phyloP scores from a whole-genome alignment of 83 land plant species.

The Larix sibirica region DNA sequence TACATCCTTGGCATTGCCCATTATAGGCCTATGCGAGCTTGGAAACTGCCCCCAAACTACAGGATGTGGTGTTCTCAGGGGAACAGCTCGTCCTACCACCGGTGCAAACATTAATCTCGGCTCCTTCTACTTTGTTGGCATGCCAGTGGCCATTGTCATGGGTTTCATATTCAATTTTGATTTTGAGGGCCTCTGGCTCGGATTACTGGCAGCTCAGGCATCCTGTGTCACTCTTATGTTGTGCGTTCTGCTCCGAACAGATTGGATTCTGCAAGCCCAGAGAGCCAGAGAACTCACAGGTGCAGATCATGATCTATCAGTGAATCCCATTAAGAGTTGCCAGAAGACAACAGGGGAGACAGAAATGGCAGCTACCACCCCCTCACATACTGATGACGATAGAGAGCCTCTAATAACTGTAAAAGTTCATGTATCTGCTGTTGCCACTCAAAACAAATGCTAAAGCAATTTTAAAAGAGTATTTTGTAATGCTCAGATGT shows the following conservation, averaged over 20 bases:
- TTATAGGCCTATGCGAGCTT: slow-evolving; percentile 40
- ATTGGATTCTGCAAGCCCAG: slow-evolving; percentile 29
- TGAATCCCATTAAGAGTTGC: no score
- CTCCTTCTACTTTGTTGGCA: slow-evolving; percentile 56
- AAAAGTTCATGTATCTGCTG: no score
- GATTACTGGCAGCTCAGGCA: slow-evolving; percentile 41
- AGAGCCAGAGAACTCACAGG: slow-evolving; percentile 31
- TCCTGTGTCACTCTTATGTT: slow-evolving; percentile 30
- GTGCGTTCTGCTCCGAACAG: slow-evolving; percentile 17
- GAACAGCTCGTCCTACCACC: slow-evolving; percentile 38
- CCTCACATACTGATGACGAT: no score
- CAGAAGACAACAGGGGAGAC: no score
- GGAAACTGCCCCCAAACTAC: slow-evolving; percentile 49
- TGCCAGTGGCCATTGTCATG: slow-evolving; percentile 50
- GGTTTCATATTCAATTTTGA: slow-evolving; percentile 44
- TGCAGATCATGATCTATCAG: neutral
- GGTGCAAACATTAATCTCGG: slow-evolving; percentile 57
- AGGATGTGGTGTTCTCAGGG: slow-evolving; percentile 44
- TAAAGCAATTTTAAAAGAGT: no score
- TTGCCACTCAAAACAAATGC: no score
- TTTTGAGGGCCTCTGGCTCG: slow-evolving; percentile 43
- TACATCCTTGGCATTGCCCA: slow-evolving; percentile 31
- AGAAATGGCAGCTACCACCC: no score
- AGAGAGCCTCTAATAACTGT: no score
- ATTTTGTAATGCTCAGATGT: no score